Base-by-base conservation (phyloP, 768 basidiomycete species). In the Gymnopilus junonius region DNA sequence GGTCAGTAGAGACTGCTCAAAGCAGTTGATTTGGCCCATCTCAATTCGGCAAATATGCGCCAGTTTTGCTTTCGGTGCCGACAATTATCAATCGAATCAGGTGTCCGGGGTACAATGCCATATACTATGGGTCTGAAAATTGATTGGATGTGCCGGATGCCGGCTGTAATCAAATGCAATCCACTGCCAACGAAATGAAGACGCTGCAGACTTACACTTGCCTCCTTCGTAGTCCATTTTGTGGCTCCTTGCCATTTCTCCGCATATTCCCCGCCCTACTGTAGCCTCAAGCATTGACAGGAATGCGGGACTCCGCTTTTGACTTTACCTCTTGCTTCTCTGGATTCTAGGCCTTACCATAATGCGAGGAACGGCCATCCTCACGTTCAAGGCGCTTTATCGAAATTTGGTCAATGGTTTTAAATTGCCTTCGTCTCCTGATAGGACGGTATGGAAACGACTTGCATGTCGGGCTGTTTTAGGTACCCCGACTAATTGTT, bases 41-140 rank as follows among this genome's bases (percentile, higher is more conserved):
- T 40, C 25, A 21, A 14, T 37, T 23, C 4, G 35, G 48, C 17
- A n/a, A 48, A 34, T 42, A 55, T 11, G 45, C 14, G 43, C 35
- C 27, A 29, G 34, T 42, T 29, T 12, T 8, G 7, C 40, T 31
- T 55, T 61, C 59, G 59, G 59, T 42, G 10, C 59, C 59, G 59
- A 61, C 59, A 55, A 43, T 17, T 42, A 23, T 58, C 39, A 29
- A 8, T 45, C 29, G 12, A 40, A 4, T 43, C 23, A 17, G 48
- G 59, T 61, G 59, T 61, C 59, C 21, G 59, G 59, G 59, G 59
- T 54, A 61, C 54, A 21, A 27, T 20, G 6, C 20, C 14, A 45
- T 58, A 23, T 37, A 32, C 14, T 34, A 35, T 10, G 43, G 35
- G 45, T 23, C 31, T 35, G 12, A 39, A n/a, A 58, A 17, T 42